phyloP scores from a whole-genome alignment of 371 early-diverging fungal genomes.

The Thermomucor indicae-seudaticae region DNA sequence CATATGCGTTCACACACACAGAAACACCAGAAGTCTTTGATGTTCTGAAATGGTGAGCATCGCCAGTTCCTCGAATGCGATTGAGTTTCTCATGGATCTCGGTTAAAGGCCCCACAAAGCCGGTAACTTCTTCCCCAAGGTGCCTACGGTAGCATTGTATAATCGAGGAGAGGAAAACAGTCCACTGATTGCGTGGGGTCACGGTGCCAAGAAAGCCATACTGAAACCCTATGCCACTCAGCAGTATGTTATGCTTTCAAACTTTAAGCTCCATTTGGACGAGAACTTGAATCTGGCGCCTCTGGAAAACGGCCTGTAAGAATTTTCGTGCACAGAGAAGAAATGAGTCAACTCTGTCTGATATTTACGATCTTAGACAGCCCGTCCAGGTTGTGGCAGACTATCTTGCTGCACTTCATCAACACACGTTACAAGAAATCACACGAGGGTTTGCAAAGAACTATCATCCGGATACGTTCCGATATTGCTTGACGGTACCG shows the following conservation, averaged over 20 bases:
- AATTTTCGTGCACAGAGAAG: neutral
- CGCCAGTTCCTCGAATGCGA: neutral
- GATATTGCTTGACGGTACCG: conserved; percentile 48
- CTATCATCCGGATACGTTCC: conserved; percentile 31
- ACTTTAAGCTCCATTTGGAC: conserved; percentile 54
- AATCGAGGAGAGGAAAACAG: conserved; percentile 15
- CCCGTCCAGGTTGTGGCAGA: conserved; percentile 32
- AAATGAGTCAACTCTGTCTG: neutral
- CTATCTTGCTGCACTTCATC: conserved; percentile 32
- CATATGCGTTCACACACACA: conserved; percentile 53
- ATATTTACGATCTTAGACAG: conserved; percentile 11
- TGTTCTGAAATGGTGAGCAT: conserved; percentile 48
- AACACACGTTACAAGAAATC: conserved; percentile 36
- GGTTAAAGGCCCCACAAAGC: conserved; percentile 46
- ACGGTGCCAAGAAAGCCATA: conserved; percentile 46
- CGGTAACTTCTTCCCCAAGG: conserved; percentile 50
- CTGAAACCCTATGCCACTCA: conserved; percentile 46
- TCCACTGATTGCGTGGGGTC: conserved; percentile 46
- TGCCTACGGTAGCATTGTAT: conserved; percentile 43
- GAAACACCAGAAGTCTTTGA: conserved; percentile 47
- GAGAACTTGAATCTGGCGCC: conserved; percentile 35
- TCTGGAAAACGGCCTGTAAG: conserved; percentile 31
- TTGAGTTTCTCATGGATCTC: neutral
- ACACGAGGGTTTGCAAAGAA: conserved; percentile 41
- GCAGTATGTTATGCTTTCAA: conserved; percentile 44